Evolutionary conservation across 1,284 basidiomycete species (phyloP), one percentile per base, ranked within the genome.

Genomic region (Ustanciosporium gigantosporum): DNA sequence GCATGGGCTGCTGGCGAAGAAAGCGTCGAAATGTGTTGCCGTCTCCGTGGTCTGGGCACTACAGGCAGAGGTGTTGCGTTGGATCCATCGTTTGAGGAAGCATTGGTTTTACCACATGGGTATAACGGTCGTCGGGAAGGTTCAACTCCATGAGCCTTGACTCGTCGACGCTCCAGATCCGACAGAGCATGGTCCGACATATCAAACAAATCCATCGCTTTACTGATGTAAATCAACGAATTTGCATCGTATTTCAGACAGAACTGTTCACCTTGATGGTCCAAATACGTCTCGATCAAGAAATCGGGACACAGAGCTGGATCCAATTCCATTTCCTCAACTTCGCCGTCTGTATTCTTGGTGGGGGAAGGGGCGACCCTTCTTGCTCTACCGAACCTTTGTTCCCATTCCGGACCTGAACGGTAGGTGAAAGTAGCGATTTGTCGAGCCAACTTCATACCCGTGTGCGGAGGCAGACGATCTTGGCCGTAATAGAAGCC

Each of bases 181-280:
- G 83, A 79, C 3, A 98, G 83, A 4, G 91, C 85, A 20, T 89
- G 84, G 4, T 83, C 82, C 0, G 91, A 91, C 86, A 99, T 88
- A 80, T 97, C 94, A 79, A 99, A 99, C 2, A 98, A 83, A 79
- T 98, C 94, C 94, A 99, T 99, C 16, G 95, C 94, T 81, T 98
- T 99, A 17, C 89, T 91, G 60, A 74, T 74, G 82, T 98, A 99
- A 71, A 99, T 92, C 78, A 98, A 87, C 3, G 91, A 95, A 81
- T 99, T 99, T 52, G 95, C 94, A 78, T 99, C 94, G 80, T 98
- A 98, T 78, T 96, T 98, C 50, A 97, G 82, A 78, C 94, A 98
- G 81, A 98, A 99, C 73, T 91, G 86, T 80, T 76, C 75, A 25
- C 76, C 76, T 44, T 96, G 94, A 79, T 97, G 91, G 78, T 98